Base-by-base conservation (phyloP, 2,329 filamentous ascomycete genomes). In the Tolypocladium sp. region DNA sequence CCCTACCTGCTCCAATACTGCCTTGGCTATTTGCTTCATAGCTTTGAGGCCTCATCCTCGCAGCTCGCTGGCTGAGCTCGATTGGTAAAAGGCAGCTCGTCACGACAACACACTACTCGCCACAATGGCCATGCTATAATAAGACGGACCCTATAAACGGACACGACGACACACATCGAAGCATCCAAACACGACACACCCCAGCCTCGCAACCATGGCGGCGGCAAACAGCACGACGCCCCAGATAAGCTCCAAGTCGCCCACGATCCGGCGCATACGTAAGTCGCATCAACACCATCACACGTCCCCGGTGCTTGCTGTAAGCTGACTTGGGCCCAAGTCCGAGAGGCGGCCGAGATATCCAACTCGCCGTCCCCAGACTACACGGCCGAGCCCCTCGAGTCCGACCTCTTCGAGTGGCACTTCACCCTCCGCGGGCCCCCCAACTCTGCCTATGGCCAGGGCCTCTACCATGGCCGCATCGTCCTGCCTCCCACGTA, bases 361-460 rank as follows among this genome's bases (percentile, higher is more conserved):
- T 86, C 90, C 61, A 81, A 80, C 60, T 83, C 89, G 42, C 91
- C 93, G 5, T 94, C 91, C 2, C 80, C 90, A 58, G 91, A 96
- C 77, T 95, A 93, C 75, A 85, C 88, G 66, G 94, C 93, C 46
- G 81, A 87, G 4, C 94, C 94, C 0, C 84, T 93, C 62, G 93
- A 97, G 70, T 81, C 85, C 38, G 92, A 97, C 74, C 86, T 99
- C 58, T 96, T 96, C 76, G 92, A 97, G 76, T 99, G 94, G 94
- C 94, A 99, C 78, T 99, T 97, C 76, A 99, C 94, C 0, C 81
- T 99, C n/a, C 86, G 88, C 57, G 94, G 94, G 0, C 92, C 93
- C 0, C 93, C 93, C 0, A 79, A 84, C 38, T 92, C 91, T 0
- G 84, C 87, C 42, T 97, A 92, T 76, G 84, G 85, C 52, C 78